Percentiles rank a stretch among this genome's conserved stretches.
Conservation (phyloP, 176 grass and related monocot species). For the Phoenix roebelenii region DNA sequence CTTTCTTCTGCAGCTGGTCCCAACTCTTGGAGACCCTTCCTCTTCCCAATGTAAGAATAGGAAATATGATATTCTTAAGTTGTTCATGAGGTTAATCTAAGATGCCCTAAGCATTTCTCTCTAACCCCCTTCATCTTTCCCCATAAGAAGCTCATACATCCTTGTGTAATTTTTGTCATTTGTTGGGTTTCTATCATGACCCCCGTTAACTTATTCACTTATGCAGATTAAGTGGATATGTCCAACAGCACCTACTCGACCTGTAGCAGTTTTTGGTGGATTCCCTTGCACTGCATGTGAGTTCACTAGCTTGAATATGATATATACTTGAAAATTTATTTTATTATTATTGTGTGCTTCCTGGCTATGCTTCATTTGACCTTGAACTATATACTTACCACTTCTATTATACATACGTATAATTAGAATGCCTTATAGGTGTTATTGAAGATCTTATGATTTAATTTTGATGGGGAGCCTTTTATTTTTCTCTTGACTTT, state of each 20-base stretch:
- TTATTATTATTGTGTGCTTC: no score
- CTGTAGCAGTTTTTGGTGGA: slow-evolving; percentile 18
- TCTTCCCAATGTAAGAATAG: slow-evolving; percentile 14
- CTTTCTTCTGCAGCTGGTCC: slow-evolving; percentile 16
- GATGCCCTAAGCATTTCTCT: no score
- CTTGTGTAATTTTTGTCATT: no score
- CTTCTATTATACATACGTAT: no score
- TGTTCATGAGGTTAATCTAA: neutral
- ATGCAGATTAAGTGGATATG: slow-evolving; percentile 25
- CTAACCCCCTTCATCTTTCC: no score
- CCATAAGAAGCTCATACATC: no score
- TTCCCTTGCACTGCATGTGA: slow-evolving; percentile 22
- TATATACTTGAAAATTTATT: neutral
- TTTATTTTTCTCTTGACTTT: slow-evolving; percentile 1
- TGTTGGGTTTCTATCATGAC: no score
- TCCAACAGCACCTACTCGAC: slow-evolving; percentile 12
- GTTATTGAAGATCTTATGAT: no score
- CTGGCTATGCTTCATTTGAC: no score
- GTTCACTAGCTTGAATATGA: neutral
- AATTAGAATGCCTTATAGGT: no score
- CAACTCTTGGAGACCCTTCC: slow-evolving; percentile 18
- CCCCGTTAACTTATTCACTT: neutral
- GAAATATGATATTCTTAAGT: neutral
- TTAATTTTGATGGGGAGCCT: no score
- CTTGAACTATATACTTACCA: no score